Percentiles rank a stretch among this genome's conserved stretches.
Conservation (phyloP, 2,329 filamentous ascomycete genomes). For the Colletotrichum sp. region DNA sequence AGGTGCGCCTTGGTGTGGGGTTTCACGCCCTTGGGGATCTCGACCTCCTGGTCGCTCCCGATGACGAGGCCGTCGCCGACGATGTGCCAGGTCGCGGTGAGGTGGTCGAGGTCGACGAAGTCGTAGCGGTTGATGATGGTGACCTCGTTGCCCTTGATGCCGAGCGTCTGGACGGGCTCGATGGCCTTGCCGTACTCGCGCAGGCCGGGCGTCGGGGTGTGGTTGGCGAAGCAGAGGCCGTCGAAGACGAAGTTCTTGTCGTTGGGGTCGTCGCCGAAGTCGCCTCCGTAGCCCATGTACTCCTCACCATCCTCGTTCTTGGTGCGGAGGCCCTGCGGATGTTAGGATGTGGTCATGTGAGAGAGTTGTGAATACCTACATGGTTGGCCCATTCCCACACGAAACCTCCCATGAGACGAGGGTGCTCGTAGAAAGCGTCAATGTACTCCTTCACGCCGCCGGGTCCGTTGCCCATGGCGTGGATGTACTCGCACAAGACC, state of each 20-base stretch:
- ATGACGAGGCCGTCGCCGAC: slow-evolving; percentile 42
- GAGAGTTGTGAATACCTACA: slow-evolving; percentile 30
- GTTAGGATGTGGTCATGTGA: background rate
- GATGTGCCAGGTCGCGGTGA: slow-evolving; percentile 49
- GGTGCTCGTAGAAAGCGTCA: slow-evolving; percentile 63
- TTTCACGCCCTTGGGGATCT: slow-evolving; percentile 49
- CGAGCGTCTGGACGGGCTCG: slow-evolving; percentile 60
- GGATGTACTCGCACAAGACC: slow-evolving; percentile 59
- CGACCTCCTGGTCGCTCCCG: slow-evolving; percentile 33
- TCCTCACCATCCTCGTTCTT: slow-evolving; percentile 46
- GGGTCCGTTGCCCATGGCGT: slow-evolving; percentile 77
- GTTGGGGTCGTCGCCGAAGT: slow-evolving; percentile 66
- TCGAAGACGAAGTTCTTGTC: slow-evolving; percentile 66
- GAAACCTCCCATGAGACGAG: slow-evolving; percentile 63
- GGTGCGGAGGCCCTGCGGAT: slow-evolving; percentile 44
- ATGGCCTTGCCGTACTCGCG: slow-evolving; percentile 63
- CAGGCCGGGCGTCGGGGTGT: slow-evolving; percentile 56
- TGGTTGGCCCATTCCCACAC: slow-evolving; percentile 72
- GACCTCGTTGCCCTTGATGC: slow-evolving; percentile 44
- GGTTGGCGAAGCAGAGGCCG: slow-evolving; percentile 55
- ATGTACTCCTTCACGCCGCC: slow-evolving; percentile 72
- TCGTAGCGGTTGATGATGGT: slow-evolving; percentile 60
- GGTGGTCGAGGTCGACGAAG: slow-evolving; percentile 55
- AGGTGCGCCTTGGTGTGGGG: slow-evolving; percentile 45
- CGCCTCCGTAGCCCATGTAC: slow-evolving; percentile 65